phyloP scores from a whole-genome alignment of 2,329 filamentous ascomycete species.

The Phialophora tarda region DNA sequence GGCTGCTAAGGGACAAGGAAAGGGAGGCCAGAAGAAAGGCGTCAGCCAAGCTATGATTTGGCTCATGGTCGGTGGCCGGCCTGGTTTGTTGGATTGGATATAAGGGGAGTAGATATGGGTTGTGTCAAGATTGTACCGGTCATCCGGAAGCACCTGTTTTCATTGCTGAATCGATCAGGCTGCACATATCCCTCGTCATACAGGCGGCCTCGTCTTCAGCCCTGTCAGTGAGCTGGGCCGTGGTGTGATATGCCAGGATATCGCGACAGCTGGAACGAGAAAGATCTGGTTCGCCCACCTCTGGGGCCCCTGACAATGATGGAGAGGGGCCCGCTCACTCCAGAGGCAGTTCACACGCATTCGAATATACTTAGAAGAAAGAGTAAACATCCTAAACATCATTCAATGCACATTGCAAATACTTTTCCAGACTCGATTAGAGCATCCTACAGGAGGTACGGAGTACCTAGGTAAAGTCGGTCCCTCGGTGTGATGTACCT shows the following conservation, averaged over 20 bases:
- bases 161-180: background rate
- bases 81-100: background rate
- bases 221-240: background rate
- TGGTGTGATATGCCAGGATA: background rate
- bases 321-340: background rate
- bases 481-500: too few relatives aligned
- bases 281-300: background rate
- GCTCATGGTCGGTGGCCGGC: background rate
- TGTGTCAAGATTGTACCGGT: background rate
- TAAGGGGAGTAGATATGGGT: background rate
- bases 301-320: background rate
- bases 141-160: background rate
- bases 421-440: background rate
- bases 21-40: constrained; percentile 68
- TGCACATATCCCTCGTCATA: background rate
- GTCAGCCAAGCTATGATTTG: constrained; percentile 67
- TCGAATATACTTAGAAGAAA: background rate
- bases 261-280: background rate
- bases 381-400: background rate
- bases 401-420: background rate
- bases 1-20: constrained; percentile 74
- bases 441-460: too few relatives aligned
- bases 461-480: too few relatives aligned
- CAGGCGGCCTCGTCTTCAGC: background rate
- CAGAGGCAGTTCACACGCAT: background rate